Percentiles rank a stretch among this genome's conserved stretches.
phyloP scores from a whole-genome alignment of 768 basidiomycete genomes.

The Tricholoma bakamatsutake region DNA sequence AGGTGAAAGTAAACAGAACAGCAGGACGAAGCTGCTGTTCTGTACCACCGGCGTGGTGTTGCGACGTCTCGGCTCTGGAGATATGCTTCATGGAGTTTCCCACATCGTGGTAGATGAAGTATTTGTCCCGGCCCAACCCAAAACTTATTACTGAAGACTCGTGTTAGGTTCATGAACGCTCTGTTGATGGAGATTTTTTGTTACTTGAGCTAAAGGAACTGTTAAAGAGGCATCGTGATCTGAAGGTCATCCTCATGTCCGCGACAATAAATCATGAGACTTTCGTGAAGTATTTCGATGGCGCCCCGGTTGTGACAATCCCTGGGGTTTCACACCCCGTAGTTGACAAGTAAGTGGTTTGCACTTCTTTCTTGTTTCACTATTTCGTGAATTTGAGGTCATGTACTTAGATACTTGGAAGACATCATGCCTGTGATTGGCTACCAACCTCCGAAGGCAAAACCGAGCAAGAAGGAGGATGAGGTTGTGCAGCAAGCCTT shows the following conservation, averaged over 20 bases:
- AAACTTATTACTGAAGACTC: not conserved
- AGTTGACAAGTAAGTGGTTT: constrained; percentile 53
- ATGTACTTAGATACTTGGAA: constrained; percentile 64
- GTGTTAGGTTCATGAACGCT: constrained; percentile 80
- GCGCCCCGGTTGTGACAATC: constrained; percentile 77
- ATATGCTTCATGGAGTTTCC: constrained; percentile 62
- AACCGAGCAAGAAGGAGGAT: constrained; percentile 30
- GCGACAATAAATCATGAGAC: constrained; percentile 90
- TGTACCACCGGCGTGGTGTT: constrained; percentile 95
- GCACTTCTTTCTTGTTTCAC: not conserved
- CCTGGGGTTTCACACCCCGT: constrained; percentile 82
- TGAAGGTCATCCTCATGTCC: constrained; percentile 89
- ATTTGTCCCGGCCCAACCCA: not conserved
- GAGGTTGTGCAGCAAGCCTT: constrained; percentile 42
- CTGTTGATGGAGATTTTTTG: constrained; percentile 86
- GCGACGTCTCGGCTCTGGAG: constrained; percentile 68
- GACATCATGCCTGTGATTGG: constrained; percentile 57
- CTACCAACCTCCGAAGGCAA: constrained; percentile 43
- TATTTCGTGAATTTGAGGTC: not conserved
- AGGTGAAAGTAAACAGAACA: constrained; percentile 68
- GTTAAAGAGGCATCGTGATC: constrained; percentile 48
- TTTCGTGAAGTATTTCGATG: constrained; percentile 78
- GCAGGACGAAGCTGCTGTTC: constrained; percentile 73
- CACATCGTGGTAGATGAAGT: constrained; percentile 94
- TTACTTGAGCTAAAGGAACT: constrained; percentile 80